These are phyloP conservation scores for Globisporangium acanthophoron DNA, from an alignment of 352 stramenopile species.

Conservation along the genomic window DNA sequence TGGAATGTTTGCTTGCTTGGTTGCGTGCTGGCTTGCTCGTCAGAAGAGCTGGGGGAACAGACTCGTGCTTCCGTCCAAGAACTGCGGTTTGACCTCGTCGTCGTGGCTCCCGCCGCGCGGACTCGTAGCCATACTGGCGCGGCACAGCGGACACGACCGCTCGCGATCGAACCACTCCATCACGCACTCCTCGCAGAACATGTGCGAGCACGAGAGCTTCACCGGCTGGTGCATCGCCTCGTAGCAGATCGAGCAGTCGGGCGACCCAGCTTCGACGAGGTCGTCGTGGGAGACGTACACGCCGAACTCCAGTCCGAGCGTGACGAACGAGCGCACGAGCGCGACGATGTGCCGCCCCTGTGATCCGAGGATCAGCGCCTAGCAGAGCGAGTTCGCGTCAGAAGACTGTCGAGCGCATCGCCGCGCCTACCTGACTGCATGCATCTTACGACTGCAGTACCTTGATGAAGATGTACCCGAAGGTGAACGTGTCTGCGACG, in stretches of 20 bases:
- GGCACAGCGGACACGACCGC: slow-evolving; percentile 72
- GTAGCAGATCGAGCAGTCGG: slow-evolving; percentile 83
- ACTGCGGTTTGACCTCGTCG: slow-evolving; percentile 54
- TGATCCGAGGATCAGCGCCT: slow-evolving; percentile 52
- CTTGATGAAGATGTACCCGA: slow-evolving; percentile 75
- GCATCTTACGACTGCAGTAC: slow-evolving; percentile 16
- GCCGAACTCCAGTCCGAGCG: slow-evolving; percentile 58
- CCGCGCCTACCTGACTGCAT: neutral
- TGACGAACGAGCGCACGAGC: slow-evolving; percentile 53
- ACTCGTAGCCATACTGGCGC: slow-evolving; percentile 37
- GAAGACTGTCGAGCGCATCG: neutral
- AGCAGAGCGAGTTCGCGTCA: neutral
- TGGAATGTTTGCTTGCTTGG: neutral
- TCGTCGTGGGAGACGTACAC: slow-evolving; percentile 59
- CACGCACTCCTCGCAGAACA: slow-evolving; percentile 85
- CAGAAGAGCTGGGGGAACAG: slow-evolving; percentile 58
- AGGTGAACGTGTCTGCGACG: slow-evolving; percentile 68
- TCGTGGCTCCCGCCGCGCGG: slow-evolving; percentile 11
- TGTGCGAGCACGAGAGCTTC: slow-evolving; percentile 69
- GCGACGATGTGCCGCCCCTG: slow-evolving; percentile 46
- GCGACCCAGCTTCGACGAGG: slow-evolving; percentile 46
- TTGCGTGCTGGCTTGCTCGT: neutral
- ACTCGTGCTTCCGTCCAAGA: slow-evolving; percentile 70
- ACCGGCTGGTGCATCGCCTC: slow-evolving; percentile 65
- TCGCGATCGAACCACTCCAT: slow-evolving; percentile 83